Evolutionary conservation across 441 rosid species (phyloP).

Genomic region (Aleurites moluccanus): DNA sequence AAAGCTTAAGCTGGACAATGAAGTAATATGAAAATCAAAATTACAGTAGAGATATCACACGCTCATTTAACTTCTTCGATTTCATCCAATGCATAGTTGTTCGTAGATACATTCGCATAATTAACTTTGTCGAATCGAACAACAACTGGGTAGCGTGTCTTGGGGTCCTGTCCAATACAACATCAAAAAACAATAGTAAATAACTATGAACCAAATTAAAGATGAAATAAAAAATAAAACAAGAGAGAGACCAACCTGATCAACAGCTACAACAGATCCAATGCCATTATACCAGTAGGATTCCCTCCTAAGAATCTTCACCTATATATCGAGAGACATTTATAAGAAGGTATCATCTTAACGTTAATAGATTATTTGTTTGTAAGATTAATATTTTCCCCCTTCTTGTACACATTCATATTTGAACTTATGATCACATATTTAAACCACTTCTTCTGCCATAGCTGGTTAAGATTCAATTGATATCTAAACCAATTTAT

Average conservation of each 20-base stretch:
- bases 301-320: conserved; percentile 74
- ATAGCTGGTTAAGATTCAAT: too few species aligned
- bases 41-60: conserved; percentile 22
- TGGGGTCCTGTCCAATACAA: conserved; percentile 57
- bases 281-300: conserved; percentile 71
- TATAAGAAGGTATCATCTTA: not conserved
- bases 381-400: not conserved
- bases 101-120: conserved; percentile 85
- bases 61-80: conserved; percentile 64
- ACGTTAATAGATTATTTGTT: not conserved
- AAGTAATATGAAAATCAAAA: conserved; percentile 30
- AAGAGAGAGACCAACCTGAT: conserved; percentile 54
- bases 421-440: too few species aligned
- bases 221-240: not conserved
- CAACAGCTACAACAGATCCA: conserved; percentile 76
- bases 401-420: too few species aligned
- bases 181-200: not conserved
- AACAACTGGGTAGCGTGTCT: conserved; percentile 79
- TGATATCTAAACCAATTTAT: too few species aligned
- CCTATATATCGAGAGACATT: conserved; percentile 39
- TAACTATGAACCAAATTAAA: not conserved
- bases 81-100: conserved; percentile 94
- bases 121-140: conserved; percentile 89
- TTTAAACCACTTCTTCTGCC: too few species aligned
- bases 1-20: conserved; percentile 29